Evolutionary conservation across 169 alveolate genomes (phyloP).

Genomic region (Plasmodium reichenowi): DNA sequence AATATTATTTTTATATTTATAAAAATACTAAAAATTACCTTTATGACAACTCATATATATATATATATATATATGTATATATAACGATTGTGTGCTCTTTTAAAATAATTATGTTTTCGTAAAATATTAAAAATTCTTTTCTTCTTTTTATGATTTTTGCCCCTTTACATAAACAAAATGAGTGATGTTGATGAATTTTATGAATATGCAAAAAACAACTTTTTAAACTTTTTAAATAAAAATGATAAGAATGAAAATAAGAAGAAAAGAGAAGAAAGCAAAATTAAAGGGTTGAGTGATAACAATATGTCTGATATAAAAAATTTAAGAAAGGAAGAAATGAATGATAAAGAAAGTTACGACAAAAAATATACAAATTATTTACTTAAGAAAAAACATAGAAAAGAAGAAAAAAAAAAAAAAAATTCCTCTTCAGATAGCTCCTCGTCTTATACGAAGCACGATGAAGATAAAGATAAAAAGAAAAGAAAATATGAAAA

Average conservation of each 20-base stretch:
- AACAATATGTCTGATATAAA: slow-evolving; percentile 32
- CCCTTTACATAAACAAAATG: slow-evolving; percentile 11
- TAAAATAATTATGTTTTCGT: too few relatives aligned
- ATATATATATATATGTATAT: too few relatives aligned
- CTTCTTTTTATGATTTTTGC: not conserved
- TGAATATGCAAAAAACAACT: slow-evolving; percentile 76
- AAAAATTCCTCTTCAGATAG: not conserved
- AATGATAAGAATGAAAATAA: slow-evolving; percentile 41
- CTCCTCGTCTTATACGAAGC: not conserved
- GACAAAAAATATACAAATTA: slow-evolving; percentile 54
- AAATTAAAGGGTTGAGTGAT: slow-evolving; percentile 41
- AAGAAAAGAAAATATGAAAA: slow-evolving; percentile 9
- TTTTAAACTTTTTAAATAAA: slow-evolving; percentile 52
- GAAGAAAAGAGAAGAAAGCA: slow-evolving; percentile 9
- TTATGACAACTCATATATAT: too few relatives aligned
- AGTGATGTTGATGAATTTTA: slow-evolving; percentile 73
- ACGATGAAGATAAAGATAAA: slow-evolving; percentile 1
- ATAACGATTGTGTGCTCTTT: too few relatives aligned
- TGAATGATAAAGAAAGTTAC: slow-evolving; percentile 53
- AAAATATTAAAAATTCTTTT: not conserved
- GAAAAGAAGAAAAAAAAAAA: not conserved
- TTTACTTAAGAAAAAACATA: slow-evolving; percentile 30
- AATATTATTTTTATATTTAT: too few relatives aligned
- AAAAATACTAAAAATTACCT: too few relatives aligned
- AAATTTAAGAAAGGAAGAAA: slow-evolving; percentile 46